phyloP scores from a whole-genome alignment of 371 early-diverging fungal genomes.

The Sporodiniella umbellata region DNA sequence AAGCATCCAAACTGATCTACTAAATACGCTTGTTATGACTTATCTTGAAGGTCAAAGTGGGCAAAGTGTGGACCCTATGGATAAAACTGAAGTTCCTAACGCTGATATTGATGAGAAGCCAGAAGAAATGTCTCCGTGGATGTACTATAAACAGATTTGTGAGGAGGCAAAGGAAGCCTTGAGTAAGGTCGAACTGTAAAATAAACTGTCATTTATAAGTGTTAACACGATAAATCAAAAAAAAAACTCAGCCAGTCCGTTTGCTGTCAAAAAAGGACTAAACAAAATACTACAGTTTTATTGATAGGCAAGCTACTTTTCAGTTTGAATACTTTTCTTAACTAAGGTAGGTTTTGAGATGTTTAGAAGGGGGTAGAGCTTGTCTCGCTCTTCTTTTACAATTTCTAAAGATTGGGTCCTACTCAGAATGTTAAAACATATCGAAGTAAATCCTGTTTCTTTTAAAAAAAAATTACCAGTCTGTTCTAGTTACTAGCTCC shows the following conservation, averaged over 20 bases:
- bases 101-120: not conserved
- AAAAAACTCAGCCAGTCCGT: too few relatives aligned
- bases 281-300: too few relatives aligned
- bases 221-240: too few relatives aligned
- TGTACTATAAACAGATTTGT: slow-evolving; percentile 8
- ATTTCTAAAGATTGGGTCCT: slow-evolving; percentile 27
- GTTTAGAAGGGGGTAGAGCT: slow-evolving; percentile 31
- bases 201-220: too few relatives aligned
- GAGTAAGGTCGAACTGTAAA: not conserved
- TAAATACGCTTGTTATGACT: slow-evolving; percentile 37
- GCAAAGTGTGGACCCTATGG: not conserved
- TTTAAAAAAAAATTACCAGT: slow-evolving; percentile 27
- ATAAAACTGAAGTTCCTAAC: not conserved
- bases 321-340: not conserved
- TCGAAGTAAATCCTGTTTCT: not conserved
- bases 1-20: slow-evolving; percentile 22
- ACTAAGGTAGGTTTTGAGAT: slow-evolving; percentile 34
- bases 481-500: slow-evolving; percentile 41
- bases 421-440: not conserved
- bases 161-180: not conserved
- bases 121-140: slow-evolving; percentile 7
- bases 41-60: slow-evolving; percentile 34
- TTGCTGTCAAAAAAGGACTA: too few relatives aligned
- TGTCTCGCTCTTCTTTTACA: slow-evolving; percentile 29
- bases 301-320: too few relatives aligned